These are phyloP conservation scores for Trapa incisa DNA, from an alignment of 345 rosid species.

Conservation along the genomic window DNA sequence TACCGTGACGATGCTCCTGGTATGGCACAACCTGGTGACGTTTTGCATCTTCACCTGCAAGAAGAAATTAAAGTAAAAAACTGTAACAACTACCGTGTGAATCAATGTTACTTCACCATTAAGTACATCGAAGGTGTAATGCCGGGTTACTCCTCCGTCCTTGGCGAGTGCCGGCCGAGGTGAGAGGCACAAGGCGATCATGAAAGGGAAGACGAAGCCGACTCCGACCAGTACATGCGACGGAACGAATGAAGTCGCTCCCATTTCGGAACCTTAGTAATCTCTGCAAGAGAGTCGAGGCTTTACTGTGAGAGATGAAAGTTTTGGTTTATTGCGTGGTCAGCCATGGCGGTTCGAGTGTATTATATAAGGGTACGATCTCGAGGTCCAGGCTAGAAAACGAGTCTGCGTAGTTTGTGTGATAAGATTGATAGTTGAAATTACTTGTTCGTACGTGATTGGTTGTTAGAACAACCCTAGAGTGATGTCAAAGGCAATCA, in stretches of 20 bases:
- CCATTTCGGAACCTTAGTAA: background rate
- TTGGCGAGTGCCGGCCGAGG: conserved; percentile 22
- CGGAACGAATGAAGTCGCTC: conserved; percentile 3
- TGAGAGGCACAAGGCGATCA: conserved; percentile 13
- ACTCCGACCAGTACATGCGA: conserved; percentile 2
- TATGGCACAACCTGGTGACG: conserved; percentile 39
- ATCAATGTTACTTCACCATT: background rate
- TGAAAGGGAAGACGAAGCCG: conserved; percentile 12
- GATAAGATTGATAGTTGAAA: background rate
- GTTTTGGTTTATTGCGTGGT: background rate
- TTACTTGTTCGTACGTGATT: conserved; percentile 3
- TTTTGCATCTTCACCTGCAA: conserved; percentile 31
- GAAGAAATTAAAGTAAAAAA: no score
- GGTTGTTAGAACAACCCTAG: conserved; percentile 65
- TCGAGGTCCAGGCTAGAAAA: background rate
- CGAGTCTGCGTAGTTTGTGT: conserved; percentile 12
- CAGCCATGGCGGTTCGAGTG: background rate
- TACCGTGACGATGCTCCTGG: conserved; percentile 44
- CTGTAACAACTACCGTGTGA: background rate
- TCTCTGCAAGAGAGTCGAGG: background rate
- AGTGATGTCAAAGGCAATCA: conserved; percentile 73
- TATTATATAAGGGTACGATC: conserved; percentile 9
- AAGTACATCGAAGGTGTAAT: conserved; percentile 59
- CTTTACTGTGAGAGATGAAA: background rate
- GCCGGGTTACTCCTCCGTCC: conserved; percentile 40